These are phyloP conservation scores for Skeletonema marinoi DNA, from an alignment of 108 stramenopile species.

Conservation along the genomic window DNA sequence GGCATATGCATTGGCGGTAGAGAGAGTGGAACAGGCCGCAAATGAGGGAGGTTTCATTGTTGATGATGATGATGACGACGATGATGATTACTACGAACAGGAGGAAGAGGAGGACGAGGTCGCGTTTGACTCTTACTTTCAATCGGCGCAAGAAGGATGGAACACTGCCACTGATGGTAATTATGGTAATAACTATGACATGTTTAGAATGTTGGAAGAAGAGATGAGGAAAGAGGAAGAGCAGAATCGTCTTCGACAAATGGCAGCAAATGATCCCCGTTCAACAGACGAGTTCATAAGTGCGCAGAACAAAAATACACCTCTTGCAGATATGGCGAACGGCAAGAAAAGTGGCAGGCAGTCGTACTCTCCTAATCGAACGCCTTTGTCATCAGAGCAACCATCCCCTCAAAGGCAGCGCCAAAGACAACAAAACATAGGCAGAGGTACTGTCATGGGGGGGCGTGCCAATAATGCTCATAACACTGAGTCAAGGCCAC, in stretches of 20 bases:
- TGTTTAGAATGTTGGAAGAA: slow-evolving; percentile 34
- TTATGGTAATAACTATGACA: slow-evolving; percentile 4
- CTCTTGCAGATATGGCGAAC: slow-evolving; percentile 23
- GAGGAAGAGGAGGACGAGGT: slow-evolving; percentile 19
- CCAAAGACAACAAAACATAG: slow-evolving; percentile 3
- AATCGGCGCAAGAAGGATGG: background rate
- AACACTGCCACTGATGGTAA: background rate
- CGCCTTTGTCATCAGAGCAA: slow-evolving; percentile 25
- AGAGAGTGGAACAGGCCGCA: slow-evolving; percentile 29
- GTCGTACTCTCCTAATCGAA: slow-evolving; percentile 1
- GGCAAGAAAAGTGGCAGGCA: background rate
- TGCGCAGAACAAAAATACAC: slow-evolving; percentile 8
- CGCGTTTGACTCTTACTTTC: slow-evolving; percentile 6
- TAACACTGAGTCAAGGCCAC: background rate
- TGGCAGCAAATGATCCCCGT: slow-evolving; percentile 3
- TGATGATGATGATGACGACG: slow-evolving; percentile 2
- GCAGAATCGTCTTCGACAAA: slow-evolving; percentile 1
- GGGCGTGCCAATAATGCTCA: background rate
- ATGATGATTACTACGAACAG: slow-evolving; percentile 9
- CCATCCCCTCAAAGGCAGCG: slow-evolving; percentile 16
- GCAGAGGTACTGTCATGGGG: slow-evolving; percentile 22
- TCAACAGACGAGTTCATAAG: background rate
- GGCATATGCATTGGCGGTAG: slow-evolving; percentile 48
- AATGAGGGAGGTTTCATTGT: slow-evolving; percentile 23
- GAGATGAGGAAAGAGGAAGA: slow-evolving; percentile 38